These are phyloP conservation scores for Pichia sp. DNA, from an alignment of 1,139 yeast species.

Conservation along the genomic window DNA sequence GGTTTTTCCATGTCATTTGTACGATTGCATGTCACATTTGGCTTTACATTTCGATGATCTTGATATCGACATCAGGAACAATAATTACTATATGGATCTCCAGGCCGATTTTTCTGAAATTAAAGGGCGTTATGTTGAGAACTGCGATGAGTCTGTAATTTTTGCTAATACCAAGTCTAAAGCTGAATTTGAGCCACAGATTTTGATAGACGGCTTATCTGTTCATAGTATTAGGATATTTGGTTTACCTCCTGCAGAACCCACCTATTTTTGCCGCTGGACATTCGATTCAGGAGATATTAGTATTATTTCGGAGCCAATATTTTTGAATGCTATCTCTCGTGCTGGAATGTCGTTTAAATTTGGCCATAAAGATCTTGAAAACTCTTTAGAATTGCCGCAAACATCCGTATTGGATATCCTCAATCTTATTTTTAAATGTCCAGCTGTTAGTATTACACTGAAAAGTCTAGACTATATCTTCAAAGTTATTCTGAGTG, in stretches of 20 bases:
- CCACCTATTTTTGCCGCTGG: constrained; percentile 89
- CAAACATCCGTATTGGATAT: constrained; percentile 64
- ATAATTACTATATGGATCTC: constrained; percentile 89
- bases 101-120: constrained; percentile 57
- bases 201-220: constrained; percentile 58
- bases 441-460: constrained; percentile 36
- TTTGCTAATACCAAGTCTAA: constrained; percentile 22
- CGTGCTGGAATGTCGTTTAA: constrained; percentile 46
- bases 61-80: constrained; percentile 75
- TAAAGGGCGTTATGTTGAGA: constrained; percentile 36
- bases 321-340: constrained; percentile 44
- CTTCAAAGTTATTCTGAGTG: constrained; percentile 24
- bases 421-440: constrained; percentile 50
- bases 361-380: constrained; percentile 66
- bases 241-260: constrained; percentile 85
- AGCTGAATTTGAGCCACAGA: constrained; percentile 35
- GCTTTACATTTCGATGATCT: constrained; percentile 61
- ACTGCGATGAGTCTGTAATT: constrained; percentile 28
- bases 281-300: constrained; percentile 67
- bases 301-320: constrained; percentile 47
- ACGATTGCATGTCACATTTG: constrained; percentile 55
- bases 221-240: constrained; percentile 88
- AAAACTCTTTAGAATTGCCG: constrained; percentile 61
- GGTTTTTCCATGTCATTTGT: constrained; percentile 68
- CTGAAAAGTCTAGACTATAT: constrained; percentile 28